Percentiles rank a stretch among this genome's conserved stretches.
Evolutionary conservation across 352 stramenopile genomes (phyloP).

Genomic region (Globisporangium nodosum): DNA sequence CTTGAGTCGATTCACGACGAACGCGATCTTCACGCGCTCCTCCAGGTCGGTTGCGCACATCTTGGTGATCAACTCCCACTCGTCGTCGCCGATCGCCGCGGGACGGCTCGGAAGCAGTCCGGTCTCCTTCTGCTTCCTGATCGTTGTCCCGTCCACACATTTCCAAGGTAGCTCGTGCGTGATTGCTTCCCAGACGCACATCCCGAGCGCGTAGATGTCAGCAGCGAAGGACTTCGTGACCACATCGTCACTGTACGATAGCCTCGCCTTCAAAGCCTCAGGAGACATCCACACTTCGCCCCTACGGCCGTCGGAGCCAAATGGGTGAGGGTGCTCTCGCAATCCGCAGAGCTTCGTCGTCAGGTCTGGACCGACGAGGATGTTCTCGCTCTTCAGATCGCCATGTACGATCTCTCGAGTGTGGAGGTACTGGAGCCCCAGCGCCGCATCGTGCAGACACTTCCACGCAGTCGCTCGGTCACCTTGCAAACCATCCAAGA

Average conservation of each 20-base stretch:
- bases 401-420: conserved; percentile 15
- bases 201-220: conserved; percentile 22
- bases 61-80: conserved; percentile 11
- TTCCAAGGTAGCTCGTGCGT: conserved; percentile 2
- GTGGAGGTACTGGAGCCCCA: conserved; percentile 24
- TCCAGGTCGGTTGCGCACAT: conserved; percentile 12
- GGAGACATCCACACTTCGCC: conserved; percentile 11
- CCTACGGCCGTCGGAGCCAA: background rate
- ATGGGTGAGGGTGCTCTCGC: background rate
- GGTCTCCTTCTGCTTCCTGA: background rate
- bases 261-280: background rate
- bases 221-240: background rate
- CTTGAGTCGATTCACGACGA: conserved; percentile 9
- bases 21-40: conserved; percentile 10
- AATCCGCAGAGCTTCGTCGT: conserved; percentile 11
- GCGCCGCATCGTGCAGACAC: conserved; percentile 16
- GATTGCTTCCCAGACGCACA: conserved; percentile 14
- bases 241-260: too few species aligned
- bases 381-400: conserved; percentile 3
- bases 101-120: background rate
- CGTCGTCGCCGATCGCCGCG: background rate
- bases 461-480: conserved; percentile 6
- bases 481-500: background rate
- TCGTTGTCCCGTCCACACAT: background rate
- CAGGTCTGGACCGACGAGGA: conserved; percentile 12